These are phyloP conservation scores for Breynia disticha DNA, from an alignment of 441 rosid genomes.

Conservation along the genomic window DNA sequence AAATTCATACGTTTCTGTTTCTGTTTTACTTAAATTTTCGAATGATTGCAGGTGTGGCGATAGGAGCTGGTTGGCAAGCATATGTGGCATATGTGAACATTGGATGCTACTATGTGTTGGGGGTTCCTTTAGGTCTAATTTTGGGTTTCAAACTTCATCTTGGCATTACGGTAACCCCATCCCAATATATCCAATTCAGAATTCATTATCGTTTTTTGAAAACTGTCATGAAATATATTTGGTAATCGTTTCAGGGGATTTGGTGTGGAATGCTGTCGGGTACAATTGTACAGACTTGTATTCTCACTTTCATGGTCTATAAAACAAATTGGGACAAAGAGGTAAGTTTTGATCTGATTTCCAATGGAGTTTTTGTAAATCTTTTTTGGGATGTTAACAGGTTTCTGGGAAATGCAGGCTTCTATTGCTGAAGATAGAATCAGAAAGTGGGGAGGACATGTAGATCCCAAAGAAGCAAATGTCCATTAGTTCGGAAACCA, in stretches of 20 bases:
- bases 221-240: no score
- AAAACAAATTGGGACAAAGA: slow-evolving; percentile 46
- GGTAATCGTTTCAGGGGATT: slow-evolving; percentile 27
- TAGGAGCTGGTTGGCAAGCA: slow-evolving; percentile 66
- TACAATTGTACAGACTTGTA: slow-evolving; percentile 29
- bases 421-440: slow-evolving; percentile 33
- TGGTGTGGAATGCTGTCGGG: slow-evolving; percentile 48
- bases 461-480: neutral
- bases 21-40: no score
- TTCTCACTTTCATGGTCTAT: slow-evolving; percentile 29
- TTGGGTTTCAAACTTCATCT: slow-evolving; percentile 29
- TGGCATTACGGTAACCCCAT: slow-evolving; percentile 40
- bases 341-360: slow-evolving; percentile 13
- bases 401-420: slow-evolving; percentile 33
- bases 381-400: no score
- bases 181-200: no score
- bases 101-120: slow-evolving; percentile 42
- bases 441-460: slow-evolving; percentile 29
- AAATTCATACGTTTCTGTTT: no score
- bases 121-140: slow-evolving; percentile 37
- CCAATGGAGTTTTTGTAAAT: no score
- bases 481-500: neutral
- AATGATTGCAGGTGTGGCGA: slow-evolving; percentile 44
- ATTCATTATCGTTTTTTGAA: no score
- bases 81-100: slow-evolving; percentile 42